Evolutionary conservation across 2,329 filamentous ascomycete species (phyloP), one percentile per base, ranked within the genome.

Genomic region (Fusarium transvaalense): DNA sequence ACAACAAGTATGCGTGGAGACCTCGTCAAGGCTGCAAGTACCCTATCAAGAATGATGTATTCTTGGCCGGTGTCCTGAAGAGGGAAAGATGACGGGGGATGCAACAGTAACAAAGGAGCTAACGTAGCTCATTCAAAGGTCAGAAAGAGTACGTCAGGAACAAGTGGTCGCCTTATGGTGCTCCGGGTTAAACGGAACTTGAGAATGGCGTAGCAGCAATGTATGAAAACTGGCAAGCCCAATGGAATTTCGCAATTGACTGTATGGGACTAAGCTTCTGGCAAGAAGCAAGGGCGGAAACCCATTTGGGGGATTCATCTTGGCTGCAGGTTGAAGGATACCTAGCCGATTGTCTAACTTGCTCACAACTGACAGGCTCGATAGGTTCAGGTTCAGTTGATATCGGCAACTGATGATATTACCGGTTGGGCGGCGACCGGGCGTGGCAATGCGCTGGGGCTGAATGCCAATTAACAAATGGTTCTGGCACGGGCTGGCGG

Each of bases 21-120:
- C 54, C 59, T 47, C 68, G 66, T 61, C 50, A 69, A 51, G 35
- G 38, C 42, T 48, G 41, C 39, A 65, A 54, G 48, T 43, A 31
- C 50, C 53, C 46, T 64, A 65, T 60, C 55, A 35, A 32, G 35
- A 54, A 51, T 37, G 46, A 51, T 54, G 58, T 56, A 54, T 53
- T 57, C 56, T 65, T 68, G 57, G 61, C 69, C 68, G 71, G 71
- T 73, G 69, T 64, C 68, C 61, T 34, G 66, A 74, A 69, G 32
- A 21, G 38, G 61, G 43, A 41, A 47, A 43, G 56, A 39, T 45
- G 25, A 35, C 58, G 35, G 68, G 50, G 53, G 38, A 64, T 66
- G 56, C 63, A 53, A 66, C 58, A 34, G 52, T 41, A 64, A 58
- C 52, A 66, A 48, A 68, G 34, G 19, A 56, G 41, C 45, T 43